Evolutionary conservation across 2,329 filamentous ascomycete species (phyloP), one percentile per base, ranked within the genome.

Genomic region (Alternaria sp.): DNA sequence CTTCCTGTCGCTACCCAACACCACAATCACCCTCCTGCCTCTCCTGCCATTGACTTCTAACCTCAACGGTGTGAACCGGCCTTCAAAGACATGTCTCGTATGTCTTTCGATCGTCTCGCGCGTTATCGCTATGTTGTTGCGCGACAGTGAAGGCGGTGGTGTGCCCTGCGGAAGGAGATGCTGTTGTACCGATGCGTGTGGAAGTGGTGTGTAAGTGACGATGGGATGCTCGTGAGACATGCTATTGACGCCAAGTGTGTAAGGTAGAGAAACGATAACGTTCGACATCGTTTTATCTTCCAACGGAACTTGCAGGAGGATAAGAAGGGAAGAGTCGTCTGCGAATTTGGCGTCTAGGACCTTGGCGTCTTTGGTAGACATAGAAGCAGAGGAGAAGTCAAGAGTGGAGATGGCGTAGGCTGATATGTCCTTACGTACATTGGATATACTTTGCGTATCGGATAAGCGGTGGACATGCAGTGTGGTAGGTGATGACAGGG

Each of bases 301-400:
- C 5, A 28, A 3, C 40, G 36, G 16, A 30, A 20, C 72, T 67
- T 68, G 71, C 78, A 85, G 86, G 2, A 93, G 83, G 2, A 92
- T 67, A 54, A 93, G 81, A 2, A 93, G 74, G 0, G 80, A 83
- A 12, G 83, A 77, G 57, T 90, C 86, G 68, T 90, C 84, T 44
- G 92, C 83, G 70, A 93, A 92, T 71, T 90, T 89, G 14, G 90
- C 76, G 72, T 93, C 89, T 20, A 87, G 75, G 16, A 89, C 78
- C n/a, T 75, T 79, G 18, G 87, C 75, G n/a, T 89, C 77, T n/a
- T 75, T 78, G 22, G 62, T 50, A 6, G 78, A 76, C 1, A 22
- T 30, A 1, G 59, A 57, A 1, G 76, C 79, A 2, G 32, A 8
- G 2, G 36, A 77, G 64, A 78, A 73, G 27, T 56, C 75, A 56